Base-by-base conservation (phyloP, 331 rosid genomes). In the Rhamnella rubrinervis region DNA sequence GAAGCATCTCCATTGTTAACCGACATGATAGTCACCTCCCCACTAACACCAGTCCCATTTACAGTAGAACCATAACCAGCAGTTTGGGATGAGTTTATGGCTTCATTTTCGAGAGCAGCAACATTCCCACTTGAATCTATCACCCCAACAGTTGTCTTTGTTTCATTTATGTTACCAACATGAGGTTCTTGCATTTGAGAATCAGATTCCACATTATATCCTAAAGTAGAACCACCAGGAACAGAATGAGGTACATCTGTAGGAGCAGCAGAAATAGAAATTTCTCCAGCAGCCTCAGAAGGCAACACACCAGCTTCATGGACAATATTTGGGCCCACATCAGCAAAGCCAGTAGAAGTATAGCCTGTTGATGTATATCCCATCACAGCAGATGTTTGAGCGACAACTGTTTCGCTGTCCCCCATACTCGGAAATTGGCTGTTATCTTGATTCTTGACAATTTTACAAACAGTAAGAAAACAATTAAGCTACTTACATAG, bases 371-470 rank as follows among this genome's bases (percentile, higher is more conserved):
- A 50, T 16, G 68, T 21, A 71, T 71, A 79, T 28, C 77, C 76
- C 81, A 80, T 79, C 58, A 74, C 78, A 18, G 74, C 78, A 76
- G 92, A 70, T 64, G 84, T 58, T 78, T 91, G 88, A 8, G 92
- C 78, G 69, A 75, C 81, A 41, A 82, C 85, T 25, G 89, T 59
- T 80, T 93, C 97, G 25, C 87, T 88, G 67, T 88, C 95, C 51
- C 85, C 96, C 98, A 91, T 87, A 6, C 75, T 78, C 20, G 40
- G 75, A 38, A 17, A n/a, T 3, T 9, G 61, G 35, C 35, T 31
- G 3, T 31, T 31, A 31, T 31, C 35, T 31, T 31, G 35, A 31
- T 31, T 31, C 5, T 31, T 31, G 5, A 4, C 35, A 31, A 31
- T 31, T 31, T 31, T 5, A 59, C 52, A 70, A 35, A 67, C 96